Conservation (phyloP, 768 basidiomycete species). For the Nidularia pulvinata region DNA sequence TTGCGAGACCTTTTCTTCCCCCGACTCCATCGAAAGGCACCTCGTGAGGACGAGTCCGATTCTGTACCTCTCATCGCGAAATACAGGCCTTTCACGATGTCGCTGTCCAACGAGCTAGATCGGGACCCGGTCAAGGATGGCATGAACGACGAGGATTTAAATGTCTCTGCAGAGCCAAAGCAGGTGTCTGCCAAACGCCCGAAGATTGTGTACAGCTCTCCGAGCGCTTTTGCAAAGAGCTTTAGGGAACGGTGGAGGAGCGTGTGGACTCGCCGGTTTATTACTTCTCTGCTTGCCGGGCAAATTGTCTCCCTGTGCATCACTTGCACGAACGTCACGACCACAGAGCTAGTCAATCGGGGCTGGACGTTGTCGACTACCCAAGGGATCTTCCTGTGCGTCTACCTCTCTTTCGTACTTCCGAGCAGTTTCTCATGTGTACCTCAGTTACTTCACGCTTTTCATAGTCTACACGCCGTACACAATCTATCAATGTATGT, state of each 20-base stretch:
- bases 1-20: no score
- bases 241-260: constrained; percentile 64
- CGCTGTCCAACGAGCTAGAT: no score
- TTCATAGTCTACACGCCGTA: constrained; percentile 83
- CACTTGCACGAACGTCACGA: constrained; percentile 87
- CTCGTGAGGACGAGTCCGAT: no score
- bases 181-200: not conserved
- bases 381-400: constrained; percentile 83
- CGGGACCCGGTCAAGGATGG: no score
- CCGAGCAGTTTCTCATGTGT: not conserved
- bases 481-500: constrained; percentile 84
- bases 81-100: no score
- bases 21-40: no score
- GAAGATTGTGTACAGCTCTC: constrained; percentile 63
- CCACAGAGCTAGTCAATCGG: constrained; percentile 69
- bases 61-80: no score
- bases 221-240: constrained; percentile 49
- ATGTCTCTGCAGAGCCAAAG: no score
- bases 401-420: constrained; percentile 8
- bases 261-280: constrained; percentile 77
- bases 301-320: constrained; percentile 88
- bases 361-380: constrained; percentile 80
- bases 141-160: no score
- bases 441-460: constrained; percentile 71
- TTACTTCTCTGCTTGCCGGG: constrained; percentile 70